Evolutionary conservation across 1,284 basidiomycete species (phyloP).

Genomic region (Pseudozyma flocculosa): DNA sequence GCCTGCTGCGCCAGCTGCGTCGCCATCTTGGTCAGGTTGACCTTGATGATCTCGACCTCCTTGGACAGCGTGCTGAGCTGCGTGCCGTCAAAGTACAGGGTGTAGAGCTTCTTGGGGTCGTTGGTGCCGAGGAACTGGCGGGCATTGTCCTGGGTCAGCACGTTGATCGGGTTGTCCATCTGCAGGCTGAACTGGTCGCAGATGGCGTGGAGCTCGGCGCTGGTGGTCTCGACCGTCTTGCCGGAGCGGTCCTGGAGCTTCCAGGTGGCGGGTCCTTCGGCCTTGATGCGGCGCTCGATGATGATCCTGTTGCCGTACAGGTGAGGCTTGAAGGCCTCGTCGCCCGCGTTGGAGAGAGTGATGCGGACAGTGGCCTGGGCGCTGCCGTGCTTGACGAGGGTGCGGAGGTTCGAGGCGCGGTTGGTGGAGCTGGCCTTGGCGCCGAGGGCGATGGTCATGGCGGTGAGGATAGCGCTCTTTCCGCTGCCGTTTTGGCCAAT

Average conservation of each 20-base stretch:
- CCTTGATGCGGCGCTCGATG: conserved; percentile 78
- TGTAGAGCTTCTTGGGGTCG: conserved; percentile 80
- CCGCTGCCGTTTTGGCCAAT: conserved; percentile 75
- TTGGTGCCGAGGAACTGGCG: conserved; percentile 85
- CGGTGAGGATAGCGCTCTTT: conserved; percentile 92
- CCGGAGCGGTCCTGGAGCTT: conserved; percentile 75
- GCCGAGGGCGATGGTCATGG: conserved; percentile 87
- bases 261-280: conserved; percentile 70
- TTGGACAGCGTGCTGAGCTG: conserved; percentile 83
- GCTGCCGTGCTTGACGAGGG: conserved; percentile 83
- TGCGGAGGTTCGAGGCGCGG: conserved; percentile 79
- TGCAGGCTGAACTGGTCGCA: conserved; percentile 96
- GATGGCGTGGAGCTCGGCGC: conserved; percentile 79
- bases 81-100: conserved; percentile 88
- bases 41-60: conserved; percentile 75
- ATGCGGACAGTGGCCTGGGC: conserved; percentile 78
- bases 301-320: conserved; percentile 81
- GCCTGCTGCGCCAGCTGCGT: conserved; percentile 58
- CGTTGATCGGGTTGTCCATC: conserved; percentile 94
- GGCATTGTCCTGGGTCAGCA: conserved; percentile 65
- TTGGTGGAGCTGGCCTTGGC: conserved; percentile 81
- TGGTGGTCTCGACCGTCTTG: conserved; percentile 73
- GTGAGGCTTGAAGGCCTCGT: conserved; percentile 80
- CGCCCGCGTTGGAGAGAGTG: conserved; percentile 79
- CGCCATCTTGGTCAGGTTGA: conserved; percentile 43